Evolutionary conservation across 1,284 basidiomycete genomes (phyloP).

Genomic region (Naganishia albida): DNA sequence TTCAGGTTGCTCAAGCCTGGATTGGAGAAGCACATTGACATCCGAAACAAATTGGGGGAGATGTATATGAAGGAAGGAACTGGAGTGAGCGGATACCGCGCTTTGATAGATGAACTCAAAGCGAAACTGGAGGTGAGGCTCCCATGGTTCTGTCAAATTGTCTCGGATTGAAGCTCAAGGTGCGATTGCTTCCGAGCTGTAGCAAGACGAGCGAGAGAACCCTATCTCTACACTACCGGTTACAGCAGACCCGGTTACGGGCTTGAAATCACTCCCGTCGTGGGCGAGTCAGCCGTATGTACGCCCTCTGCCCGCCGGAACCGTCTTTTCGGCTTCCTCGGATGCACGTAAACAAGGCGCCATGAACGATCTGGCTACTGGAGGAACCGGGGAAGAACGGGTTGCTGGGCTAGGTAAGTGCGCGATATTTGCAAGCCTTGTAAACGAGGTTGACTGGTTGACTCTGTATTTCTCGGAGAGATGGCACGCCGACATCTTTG

Average conservation of each 20-base stretch:
- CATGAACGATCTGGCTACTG: conserved; percentile 30
- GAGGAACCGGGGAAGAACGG: conserved; percentile 35
- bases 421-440: neutral
- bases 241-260: conserved; percentile 43
- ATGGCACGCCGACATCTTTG: conserved; percentile 21
- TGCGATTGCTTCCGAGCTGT: conserved; percentile 37
- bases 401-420: conserved; percentile 14
- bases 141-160: neutral
- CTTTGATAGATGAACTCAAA: conserved; percentile 68
- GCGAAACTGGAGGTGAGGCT: conserved; percentile 63
- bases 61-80: conserved; percentile 30
- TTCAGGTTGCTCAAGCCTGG: conserved; percentile 88
- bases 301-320: conserved; percentile 56
- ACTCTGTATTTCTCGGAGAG: neutral
- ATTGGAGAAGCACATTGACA: conserved; percentile 60
- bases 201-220: conserved; percentile 55
- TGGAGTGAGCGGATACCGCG: conserved; percentile 61
- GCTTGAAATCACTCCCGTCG: conserved; percentile 65
- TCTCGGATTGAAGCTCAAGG: conserved; percentile 3
- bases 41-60: conserved; percentile 44
- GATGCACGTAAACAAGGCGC: conserved; percentile 15
- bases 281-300: conserved; percentile 88
- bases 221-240: conserved; percentile 57
- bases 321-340: conserved; percentile 4
- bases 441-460: neutral